phyloP scores from a whole-genome alignment of 2,329 filamentous ascomycete genomes.

The Amesomyces nigricolor region DNA sequence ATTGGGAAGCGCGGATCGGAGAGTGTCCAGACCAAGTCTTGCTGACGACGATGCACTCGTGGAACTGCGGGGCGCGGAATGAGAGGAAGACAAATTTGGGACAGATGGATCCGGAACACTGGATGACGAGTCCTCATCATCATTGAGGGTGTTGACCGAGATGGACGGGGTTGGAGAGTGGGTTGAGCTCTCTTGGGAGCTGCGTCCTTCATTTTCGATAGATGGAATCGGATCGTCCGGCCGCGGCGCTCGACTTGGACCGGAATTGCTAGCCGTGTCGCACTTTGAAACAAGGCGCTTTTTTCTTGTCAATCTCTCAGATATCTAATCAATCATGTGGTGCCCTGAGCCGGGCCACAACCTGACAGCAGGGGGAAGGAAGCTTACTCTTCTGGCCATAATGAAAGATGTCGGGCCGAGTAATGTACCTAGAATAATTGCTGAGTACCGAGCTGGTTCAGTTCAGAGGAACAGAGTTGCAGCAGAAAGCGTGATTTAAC shows the following conservation, averaged over 20 bases:
- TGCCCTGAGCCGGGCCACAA: background rate
- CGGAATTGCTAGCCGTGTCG: background rate
- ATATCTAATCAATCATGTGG: no score
- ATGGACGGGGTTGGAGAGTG: slow-evolving; percentile 1
- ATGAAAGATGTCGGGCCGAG: background rate
- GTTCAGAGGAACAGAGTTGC: no score
- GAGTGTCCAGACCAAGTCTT: background rate
- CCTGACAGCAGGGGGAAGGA: background rate
- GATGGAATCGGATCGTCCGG: background rate
- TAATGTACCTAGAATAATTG: background rate
- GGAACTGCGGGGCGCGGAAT: background rate
- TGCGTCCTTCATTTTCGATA: background rate
- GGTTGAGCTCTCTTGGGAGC: background rate
- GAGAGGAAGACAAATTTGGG: background rate
- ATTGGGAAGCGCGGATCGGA: background rate
- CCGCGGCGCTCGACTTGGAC: background rate
- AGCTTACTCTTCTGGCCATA: background rate
- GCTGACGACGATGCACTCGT: background rate
- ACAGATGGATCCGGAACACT: background rate
- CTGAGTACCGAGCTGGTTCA: no score
- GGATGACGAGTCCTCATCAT: background rate
- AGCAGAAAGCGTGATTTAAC: no score
- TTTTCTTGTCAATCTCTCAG: background rate
- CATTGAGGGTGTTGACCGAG: background rate
- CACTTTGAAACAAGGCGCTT: background rate